These are phyloP conservation scores for Boletus pseudo-olivaceus DNA, from an alignment of 768 basidiomycete genomes.

Conservation along the genomic window DNA sequence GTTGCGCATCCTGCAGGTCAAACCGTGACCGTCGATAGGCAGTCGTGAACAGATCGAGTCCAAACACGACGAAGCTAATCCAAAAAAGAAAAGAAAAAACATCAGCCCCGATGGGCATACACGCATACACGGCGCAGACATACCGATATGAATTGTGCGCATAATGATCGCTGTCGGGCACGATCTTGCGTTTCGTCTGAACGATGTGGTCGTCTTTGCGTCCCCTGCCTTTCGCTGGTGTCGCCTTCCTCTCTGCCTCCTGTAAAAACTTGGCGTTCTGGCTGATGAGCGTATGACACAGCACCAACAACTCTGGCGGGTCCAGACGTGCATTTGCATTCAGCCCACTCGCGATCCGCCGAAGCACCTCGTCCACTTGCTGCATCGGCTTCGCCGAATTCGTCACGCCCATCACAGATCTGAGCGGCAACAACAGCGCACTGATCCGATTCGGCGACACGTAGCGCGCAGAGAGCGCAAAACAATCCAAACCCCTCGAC, in stretches of 20 bases:
- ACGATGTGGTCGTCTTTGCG: slow-evolving; percentile 62
- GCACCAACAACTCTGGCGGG: slow-evolving; percentile 66
- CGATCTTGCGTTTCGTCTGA: slow-evolving; percentile 67
- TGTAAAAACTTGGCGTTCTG: slow-evolving; percentile 88
- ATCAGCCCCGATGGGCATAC: neutral
- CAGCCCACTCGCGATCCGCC: slow-evolving; percentile 77
- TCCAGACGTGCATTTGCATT: slow-evolving; percentile 75
- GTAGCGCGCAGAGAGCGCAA: slow-evolving; percentile 73
- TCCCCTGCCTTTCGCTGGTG: slow-evolving; percentile 29
- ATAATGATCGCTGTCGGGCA: slow-evolving; percentile 62
- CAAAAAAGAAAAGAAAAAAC: neutral
- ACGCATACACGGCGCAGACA: neutral
- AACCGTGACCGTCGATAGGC: slow-evolving; percentile 84
- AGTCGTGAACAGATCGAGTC: slow-evolving; percentile 86
- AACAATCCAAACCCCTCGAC: slow-evolving; percentile 83
- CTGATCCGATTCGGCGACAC: slow-evolving; percentile 77
- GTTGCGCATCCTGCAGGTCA: slow-evolving; percentile 70
- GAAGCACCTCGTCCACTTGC: slow-evolving; percentile 84
- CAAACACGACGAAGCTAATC: slow-evolving; percentile 81
- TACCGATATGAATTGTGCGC: slow-evolving; percentile 83
- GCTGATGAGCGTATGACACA: slow-evolving; percentile 87
- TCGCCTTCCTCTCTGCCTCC: slow-evolving; percentile 41
- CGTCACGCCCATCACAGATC: slow-evolving; percentile 83
- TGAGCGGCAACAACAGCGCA: slow-evolving; percentile 70
- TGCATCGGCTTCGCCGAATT: slow-evolving; percentile 75